Percentiles rank a stretch among this genome's conserved stretches.
Conservation (phyloP, 1,284 basidiomycete genomes). For the Fomitopsis schrenkii region DNA sequence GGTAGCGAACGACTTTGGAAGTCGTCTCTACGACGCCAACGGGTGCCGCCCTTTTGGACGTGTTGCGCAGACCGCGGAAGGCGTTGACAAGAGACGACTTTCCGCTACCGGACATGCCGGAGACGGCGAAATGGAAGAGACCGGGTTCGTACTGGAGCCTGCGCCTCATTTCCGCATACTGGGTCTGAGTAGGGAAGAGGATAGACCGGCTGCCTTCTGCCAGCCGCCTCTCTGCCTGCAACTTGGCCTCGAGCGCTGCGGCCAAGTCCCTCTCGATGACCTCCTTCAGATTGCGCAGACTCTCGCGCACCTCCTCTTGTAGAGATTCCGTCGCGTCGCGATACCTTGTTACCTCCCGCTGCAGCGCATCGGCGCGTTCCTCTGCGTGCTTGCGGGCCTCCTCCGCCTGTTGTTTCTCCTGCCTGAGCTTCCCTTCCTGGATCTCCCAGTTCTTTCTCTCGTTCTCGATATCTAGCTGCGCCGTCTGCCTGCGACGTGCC, state of each 20-base stretch:
- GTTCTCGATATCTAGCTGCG: not conserved
- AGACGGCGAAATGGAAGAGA: constrained; percentile 4
- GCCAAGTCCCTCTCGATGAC: not conserved
- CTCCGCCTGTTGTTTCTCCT: not conserved
- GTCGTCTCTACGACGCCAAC: not conserved
- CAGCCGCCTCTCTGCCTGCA: not conserved
- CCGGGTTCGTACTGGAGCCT: not conserved
- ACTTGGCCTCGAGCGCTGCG: not conserved
- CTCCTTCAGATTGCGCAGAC: not conserved
- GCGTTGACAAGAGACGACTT: constrained; percentile 8
- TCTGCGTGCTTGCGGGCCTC: not conserved
- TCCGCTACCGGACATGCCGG: constrained; percentile 1
- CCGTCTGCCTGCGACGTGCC: not conserved
- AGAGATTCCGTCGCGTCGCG: too few species aligned
- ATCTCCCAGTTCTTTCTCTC: not conserved
- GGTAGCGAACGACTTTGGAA: not conserved
- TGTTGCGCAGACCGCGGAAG: constrained; percentile 4
- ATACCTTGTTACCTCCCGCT: not conserved
- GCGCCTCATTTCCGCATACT: not conserved
- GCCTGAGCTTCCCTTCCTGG: not conserved
- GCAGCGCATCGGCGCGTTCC: not conserved
- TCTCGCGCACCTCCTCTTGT: too few species aligned
- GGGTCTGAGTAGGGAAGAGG: not conserved
- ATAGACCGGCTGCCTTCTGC: not conserved
- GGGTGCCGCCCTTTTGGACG: not conserved